These are phyloP conservation scores for Aspergillus fructus DNA, from an alignment of 2,329 filamentous ascomycete genomes.

Conservation along the genomic window DNA sequence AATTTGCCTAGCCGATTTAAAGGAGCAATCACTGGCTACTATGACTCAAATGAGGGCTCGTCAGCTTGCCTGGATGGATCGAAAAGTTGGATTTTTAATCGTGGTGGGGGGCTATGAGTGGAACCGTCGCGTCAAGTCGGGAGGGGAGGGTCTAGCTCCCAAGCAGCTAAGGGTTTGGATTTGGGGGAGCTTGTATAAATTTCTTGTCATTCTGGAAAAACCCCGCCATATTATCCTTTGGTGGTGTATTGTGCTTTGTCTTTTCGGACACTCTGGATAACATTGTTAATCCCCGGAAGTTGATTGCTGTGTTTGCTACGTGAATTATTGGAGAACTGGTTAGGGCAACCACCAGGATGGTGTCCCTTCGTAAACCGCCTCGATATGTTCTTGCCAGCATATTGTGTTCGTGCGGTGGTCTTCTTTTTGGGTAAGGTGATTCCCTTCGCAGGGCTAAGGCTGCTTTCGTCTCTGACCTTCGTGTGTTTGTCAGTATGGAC, in stretches of 20 bases:
- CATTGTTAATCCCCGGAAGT: background rate
- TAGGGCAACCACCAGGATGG: slow-evolving; percentile 3
- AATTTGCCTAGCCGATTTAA: background rate
- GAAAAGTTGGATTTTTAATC: slow-evolving; percentile 9
- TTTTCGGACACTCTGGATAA: background rate
- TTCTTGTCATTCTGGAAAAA: background rate
- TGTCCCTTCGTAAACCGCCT: slow-evolving; percentile 11
- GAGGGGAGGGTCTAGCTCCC: too few species aligned
- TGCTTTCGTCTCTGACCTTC: background rate
- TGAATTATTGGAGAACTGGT: background rate
- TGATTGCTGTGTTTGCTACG: background rate
- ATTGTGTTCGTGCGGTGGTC: slow-evolving; percentile 20
- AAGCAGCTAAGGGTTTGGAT: background rate
- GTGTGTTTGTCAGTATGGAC: slow-evolving; percentile 30
- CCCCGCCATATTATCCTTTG: background rate
- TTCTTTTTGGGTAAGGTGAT: slow-evolving; percentile 19
- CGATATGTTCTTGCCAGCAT: slow-evolving; percentile 21
- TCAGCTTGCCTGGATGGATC: slow-evolving; percentile 5
- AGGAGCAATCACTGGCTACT: background rate
- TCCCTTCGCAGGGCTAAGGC: background rate
- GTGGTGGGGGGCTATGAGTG: background rate
- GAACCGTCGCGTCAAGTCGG: background rate
- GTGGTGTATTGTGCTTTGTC: background rate
- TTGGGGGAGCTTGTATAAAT: background rate
- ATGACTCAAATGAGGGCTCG: background rate